Evolutionary conservation across 768 basidiomycete genomes (phyloP).

Genomic region (Amanita subjunquillea): DNA sequence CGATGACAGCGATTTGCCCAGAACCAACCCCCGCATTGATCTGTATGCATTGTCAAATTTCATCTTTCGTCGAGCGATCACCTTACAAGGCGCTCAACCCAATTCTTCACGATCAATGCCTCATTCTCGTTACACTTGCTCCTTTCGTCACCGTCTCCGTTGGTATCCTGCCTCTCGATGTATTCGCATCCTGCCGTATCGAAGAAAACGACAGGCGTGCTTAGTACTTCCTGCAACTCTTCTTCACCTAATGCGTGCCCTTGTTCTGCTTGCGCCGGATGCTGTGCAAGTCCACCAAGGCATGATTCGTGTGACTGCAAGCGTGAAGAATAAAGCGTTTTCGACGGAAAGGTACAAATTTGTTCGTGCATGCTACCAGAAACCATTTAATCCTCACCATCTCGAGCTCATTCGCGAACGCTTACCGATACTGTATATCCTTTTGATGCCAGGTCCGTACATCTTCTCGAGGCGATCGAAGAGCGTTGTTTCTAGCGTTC

Average conservation of each 20-base stretch:
- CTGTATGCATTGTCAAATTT: slow-evolving; percentile 1
- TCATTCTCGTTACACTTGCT: slow-evolving; percentile 95
- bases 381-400: neutral
- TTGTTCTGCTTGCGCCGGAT: slow-evolving; percentile 23
- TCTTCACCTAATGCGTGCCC: slow-evolving; percentile 30
- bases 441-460: slow-evolving; percentile 76
- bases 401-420: neutral
- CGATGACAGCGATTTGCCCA: slow-evolving; percentile 66
- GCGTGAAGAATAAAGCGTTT: slow-evolving; percentile 65
- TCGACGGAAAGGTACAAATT: slow-evolving; percentile 82
- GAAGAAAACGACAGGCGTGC: slow-evolving; percentile 80
- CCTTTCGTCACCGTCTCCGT: slow-evolving; percentile 78
- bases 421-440: slow-evolving; percentile 85
- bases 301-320: slow-evolving; percentile 62
- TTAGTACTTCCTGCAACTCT: slow-evolving; percentile 61
- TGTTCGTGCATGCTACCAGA: slow-evolving; percentile 68
- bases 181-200: slow-evolving; percentile 94
- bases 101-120: slow-evolving; percentile 71
- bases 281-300: slow-evolving; percentile 62
- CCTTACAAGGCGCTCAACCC: slow-evolving; percentile 69
- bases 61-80: neutral
- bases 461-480: slow-evolving; percentile 88
- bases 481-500: slow-evolving; percentile 76
- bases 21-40: slow-evolving; percentile 20
- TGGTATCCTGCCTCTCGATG: slow-evolving; percentile 56